Base-by-base conservation (phyloP, 768 basidiomycete genomes). In the Favolaschia claudopus region DNA sequence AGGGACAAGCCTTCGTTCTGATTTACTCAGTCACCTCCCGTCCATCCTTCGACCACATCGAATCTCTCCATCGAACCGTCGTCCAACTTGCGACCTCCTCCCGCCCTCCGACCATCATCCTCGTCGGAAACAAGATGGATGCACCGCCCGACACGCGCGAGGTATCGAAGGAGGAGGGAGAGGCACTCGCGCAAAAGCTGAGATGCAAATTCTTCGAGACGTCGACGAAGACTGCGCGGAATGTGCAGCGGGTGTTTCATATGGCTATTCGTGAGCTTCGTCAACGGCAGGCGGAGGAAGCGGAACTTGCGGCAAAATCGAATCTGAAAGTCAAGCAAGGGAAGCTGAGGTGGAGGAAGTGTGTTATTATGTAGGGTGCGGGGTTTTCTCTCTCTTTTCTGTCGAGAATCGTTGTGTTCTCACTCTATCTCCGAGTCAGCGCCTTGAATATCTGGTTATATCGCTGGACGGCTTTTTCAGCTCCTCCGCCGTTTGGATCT, bases 131-230 rank as follows among this genome's bases (percentile, higher is more conserved):
- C 81, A 96, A 97, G 76, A 88, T 87, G 71, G 95, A 97, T 82
- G 91, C 92, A 80, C 82, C 85, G 15, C 87, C 87, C 64, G 90
- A 92, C 65, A n/a, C n/a, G n/a, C 87, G 95, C 31, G 95, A 96
- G 71, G 95, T 97, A 8, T 90, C 92, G 43, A 87, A 85, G 64
- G 93, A 96, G 66, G 95, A 98, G 65, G 97, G 95, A 14, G 81
- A 83, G 19, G 84, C 85, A 12, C 77, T 96, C 54, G 96, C 96
- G 28, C 82, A 86, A 64, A 80, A 85, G 49, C 89, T 95, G 62
- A 92, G 93, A 44, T 96, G 95, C 78, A 90, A 92, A 60, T 96
- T 97, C 74, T 87, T 94, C 72, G 96, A 99, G 74, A 95, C 96
- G 33, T 92, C 90, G 17, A 96, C 96, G 31, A 96, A 96, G 81